These are phyloP conservation scores for Thelonectria rubi DNA, from an alignment of 2,329 filamentous ascomycete genomes.

Conservation along the genomic window DNA sequence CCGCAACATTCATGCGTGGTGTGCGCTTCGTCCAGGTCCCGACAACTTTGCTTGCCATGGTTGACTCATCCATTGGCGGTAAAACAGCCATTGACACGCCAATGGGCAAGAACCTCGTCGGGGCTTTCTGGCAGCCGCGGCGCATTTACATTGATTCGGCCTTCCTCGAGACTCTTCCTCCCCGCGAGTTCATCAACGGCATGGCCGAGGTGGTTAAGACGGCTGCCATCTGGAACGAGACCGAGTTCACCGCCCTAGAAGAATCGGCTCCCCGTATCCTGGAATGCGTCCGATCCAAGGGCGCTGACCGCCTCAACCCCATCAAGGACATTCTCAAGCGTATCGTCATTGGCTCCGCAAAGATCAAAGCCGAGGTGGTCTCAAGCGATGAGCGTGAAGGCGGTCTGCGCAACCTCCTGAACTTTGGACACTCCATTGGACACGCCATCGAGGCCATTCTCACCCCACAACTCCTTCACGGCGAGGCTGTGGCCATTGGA, in stretches of 20 bases:
- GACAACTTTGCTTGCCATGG: constrained; percentile 94
- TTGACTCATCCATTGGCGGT: constrained; percentile 96
- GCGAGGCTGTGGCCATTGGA: constrained; percentile 94
- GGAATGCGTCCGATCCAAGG: constrained; percentile 46
- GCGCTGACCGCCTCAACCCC: constrained; percentile 69
- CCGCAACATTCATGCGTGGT: constrained; percentile 97
- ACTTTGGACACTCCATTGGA: constrained; percentile 98
- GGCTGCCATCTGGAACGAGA: constrained; percentile 92
- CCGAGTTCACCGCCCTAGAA: constrained; percentile 86
- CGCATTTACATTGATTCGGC: constrained; percentile 93
- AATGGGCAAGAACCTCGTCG: constrained; percentile 94
- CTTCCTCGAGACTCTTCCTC: constrained; percentile 89
- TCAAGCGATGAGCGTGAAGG: constrained; percentile 95
- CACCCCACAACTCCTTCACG: constrained; percentile 93
- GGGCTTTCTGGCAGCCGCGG: constrained; percentile 95
- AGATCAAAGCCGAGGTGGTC: constrained; percentile 93
- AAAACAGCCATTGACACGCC: constrained; percentile 99
- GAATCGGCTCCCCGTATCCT: constrained; percentile 82
- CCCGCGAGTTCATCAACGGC: constrained; percentile 94
- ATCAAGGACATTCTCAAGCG: constrained; percentile 77
- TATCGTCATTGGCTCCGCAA: constrained; percentile 88
- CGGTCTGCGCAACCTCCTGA: constrained; percentile 90
- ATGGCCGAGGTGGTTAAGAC: constrained; percentile 99
- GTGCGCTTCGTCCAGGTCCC: constrained; percentile 96
- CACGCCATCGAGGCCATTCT: constrained; percentile 96